Conservation (phyloP, 768 basidiomycete genomes). For the Suillus hirtellus region DNA sequence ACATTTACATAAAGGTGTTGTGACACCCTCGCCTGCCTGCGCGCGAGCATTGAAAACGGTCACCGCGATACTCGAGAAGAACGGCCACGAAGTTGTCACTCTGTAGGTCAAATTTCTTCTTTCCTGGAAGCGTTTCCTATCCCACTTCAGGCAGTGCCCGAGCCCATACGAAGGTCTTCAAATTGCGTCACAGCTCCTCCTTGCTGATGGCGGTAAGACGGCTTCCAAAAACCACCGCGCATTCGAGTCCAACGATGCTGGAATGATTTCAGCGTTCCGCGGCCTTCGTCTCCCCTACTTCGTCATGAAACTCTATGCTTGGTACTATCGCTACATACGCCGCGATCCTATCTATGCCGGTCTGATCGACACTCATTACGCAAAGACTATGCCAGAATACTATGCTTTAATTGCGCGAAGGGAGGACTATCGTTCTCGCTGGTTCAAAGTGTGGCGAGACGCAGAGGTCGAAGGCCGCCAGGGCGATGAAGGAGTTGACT, state of each 20-base stretch:
- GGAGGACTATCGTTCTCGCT: conserved; percentile 41
- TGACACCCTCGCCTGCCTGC: conserved; percentile 60
- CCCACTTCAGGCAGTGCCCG: conserved; percentile 29
- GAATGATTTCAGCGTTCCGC: conserved; percentile 40
- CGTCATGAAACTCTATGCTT: conserved; percentile 46
- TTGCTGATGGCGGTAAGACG: conserved; percentile 50
- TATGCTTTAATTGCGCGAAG: conserved; percentile 48
- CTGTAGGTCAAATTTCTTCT: conserved; percentile 41
- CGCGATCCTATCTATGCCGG: conserved; percentile 55
- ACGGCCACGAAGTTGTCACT: conserved; percentile 53
- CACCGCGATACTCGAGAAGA: conserved; percentile 40
- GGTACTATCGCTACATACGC: conserved; percentile 53
- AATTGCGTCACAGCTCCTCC: conserved; percentile 51
- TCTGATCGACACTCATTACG: conserved; percentile 47
- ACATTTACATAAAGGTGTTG: conserved; percentile 45
- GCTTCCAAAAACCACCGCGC: conserved; percentile 34
- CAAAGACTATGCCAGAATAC: conserved; percentile 53
- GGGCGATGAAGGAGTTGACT: conserved; percentile 54
- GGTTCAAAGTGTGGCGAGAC: conserved; percentile 38
- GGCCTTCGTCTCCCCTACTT: conserved; percentile 48
- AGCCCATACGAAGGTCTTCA: conserved; percentile 54
- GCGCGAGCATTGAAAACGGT: conserved; percentile 52
- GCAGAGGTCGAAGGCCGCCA: conserved; percentile 22
- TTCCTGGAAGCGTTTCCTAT: not conserved
- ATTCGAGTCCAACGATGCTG: conserved; percentile 51